Conservation (phyloP, 345 rosid genomes). For the Geranium brycei region DNA sequence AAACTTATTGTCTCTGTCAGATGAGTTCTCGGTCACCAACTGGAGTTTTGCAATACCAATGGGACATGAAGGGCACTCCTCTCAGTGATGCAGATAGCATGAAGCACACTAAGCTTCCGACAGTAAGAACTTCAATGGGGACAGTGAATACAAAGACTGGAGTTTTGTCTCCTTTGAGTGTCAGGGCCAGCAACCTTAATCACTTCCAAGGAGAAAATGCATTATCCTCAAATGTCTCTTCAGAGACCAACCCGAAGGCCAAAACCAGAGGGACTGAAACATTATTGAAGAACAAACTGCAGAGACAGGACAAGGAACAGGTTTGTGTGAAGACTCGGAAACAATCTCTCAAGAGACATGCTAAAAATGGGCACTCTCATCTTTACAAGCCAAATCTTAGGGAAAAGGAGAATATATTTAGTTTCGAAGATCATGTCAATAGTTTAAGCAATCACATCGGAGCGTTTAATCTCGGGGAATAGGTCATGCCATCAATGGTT, state of each 20-base stretch:
- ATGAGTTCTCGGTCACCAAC: conserved; percentile 1
- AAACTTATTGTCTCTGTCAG: not conserved
- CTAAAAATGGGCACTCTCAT: not conserved
- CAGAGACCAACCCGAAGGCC: not conserved
- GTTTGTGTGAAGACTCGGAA: conserved; percentile 12
- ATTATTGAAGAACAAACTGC: not conserved
- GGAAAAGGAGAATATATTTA: conserved; percentile 19
- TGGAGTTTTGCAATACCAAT: conserved; percentile 1
- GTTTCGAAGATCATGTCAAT: conserved; percentile 18
- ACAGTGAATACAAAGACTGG: conserved; percentile 1
- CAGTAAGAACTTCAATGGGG: conserved; percentile 3
- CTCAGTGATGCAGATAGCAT: too few relatives aligned
- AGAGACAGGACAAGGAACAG: conserved; percentile 2
- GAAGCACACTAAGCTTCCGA: conserved; percentile 9
- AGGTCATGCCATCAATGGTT: conserved; percentile 1
- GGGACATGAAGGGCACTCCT: not conserved
- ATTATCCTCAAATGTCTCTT: not conserved
- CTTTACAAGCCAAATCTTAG: not conserved
- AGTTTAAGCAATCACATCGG: conserved; percentile 13
- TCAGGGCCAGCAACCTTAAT: not conserved
- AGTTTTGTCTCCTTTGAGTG: not conserved
- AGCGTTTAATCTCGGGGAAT: conserved; percentile 12
- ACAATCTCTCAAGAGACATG: conserved; percentile 6
- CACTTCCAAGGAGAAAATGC: not conserved
- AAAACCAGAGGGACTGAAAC: not conserved